A percentile compares a stretch with the other conserved stretches of the same genome.
Evolutionary conservation across 345 rosid species (phyloP).

Genomic region (Viola odorata): DNA sequence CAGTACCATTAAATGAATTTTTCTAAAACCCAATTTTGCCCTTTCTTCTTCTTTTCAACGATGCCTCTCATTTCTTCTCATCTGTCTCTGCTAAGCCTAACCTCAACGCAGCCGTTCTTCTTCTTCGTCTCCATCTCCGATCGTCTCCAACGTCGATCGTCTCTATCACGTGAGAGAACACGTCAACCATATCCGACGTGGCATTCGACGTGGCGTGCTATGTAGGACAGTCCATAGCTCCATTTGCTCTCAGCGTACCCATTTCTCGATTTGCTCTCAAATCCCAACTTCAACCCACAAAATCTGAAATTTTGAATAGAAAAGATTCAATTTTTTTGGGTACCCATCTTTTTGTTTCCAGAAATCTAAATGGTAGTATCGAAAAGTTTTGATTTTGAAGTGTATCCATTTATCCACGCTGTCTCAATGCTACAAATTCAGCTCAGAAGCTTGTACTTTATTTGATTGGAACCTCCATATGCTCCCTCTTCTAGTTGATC

Average conservation of each 20-base stretch:
- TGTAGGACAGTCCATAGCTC: too few relatives aligned
- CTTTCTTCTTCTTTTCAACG: too few relatives aligned
- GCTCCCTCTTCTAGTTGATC: conserved; percentile 30
- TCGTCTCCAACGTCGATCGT: too few relatives aligned
- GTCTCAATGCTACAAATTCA: conserved; percentile 1
- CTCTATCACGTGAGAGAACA: too few relatives aligned
- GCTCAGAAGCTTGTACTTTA: conserved; percentile 4
- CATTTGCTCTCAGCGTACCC: background rate
- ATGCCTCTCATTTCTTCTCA: too few relatives aligned
- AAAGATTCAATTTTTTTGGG: background rate
- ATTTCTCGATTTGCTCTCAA: background rate
- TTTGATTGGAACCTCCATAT: conserved; percentile 24
- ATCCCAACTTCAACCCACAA: background rate
- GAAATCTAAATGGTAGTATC: background rate
- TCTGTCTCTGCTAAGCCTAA: too few relatives aligned
- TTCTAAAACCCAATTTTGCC: too few relatives aligned
- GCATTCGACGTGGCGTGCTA: too few relatives aligned
- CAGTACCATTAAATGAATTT: too few relatives aligned
- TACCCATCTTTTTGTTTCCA: background rate
- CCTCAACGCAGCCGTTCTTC: too few relatives aligned
- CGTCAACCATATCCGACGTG: too few relatives aligned
- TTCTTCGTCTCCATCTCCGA: too few relatives aligned
- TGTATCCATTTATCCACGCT: background rate
- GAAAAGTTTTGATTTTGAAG: conserved; percentile 1
- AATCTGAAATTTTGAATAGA: background rate